Conservation (phyloP, 306 rosid species). For the Vicia villosa region DNA sequence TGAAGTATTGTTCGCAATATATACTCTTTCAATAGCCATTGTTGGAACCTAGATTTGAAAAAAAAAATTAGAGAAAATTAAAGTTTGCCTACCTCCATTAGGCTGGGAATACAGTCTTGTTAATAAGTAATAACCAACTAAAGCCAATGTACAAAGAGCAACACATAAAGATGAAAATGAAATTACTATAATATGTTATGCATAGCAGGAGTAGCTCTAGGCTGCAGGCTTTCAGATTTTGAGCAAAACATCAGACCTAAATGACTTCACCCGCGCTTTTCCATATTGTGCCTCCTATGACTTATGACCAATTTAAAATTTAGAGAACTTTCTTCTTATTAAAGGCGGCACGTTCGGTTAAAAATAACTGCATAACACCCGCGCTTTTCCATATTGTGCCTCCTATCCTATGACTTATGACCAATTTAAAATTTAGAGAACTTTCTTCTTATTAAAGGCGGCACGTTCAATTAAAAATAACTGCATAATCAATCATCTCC, state of each 20-base stretch:
- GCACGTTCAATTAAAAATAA: background rate
- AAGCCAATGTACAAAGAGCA: constrained; percentile 23
- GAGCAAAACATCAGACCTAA: constrained; percentile 4
- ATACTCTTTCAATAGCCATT: constrained; percentile 95
- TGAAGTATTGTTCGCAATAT: constrained; percentile 85
- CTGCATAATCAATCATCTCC: background rate
- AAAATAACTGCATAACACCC: background rate
- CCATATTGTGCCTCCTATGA: background rate
- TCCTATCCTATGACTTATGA: background rate
- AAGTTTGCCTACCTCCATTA: constrained; percentile 24
- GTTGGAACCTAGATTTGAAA: constrained; percentile 73
- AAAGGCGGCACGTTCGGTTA: background rate
- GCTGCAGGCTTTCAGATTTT: background rate
- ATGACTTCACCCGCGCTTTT: background rate
- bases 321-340: background rate
- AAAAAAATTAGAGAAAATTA: background rate
- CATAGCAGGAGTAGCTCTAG: background rate
- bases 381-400: background rate
- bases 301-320: background rate
- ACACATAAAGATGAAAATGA: constrained; percentile 23
- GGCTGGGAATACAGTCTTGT: background rate
- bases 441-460: background rate
- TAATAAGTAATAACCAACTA: constrained; percentile 10
- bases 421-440: constrained; percentile 1
- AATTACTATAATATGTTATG: background rate